A percentile compares a stretch with the other conserved stretches of the same genome.
These are phyloP conservation scores for Trichoderma sp. DNA, from an alignment of 2,329 filamentous ascomycete species.

Conservation along the genomic window DNA sequence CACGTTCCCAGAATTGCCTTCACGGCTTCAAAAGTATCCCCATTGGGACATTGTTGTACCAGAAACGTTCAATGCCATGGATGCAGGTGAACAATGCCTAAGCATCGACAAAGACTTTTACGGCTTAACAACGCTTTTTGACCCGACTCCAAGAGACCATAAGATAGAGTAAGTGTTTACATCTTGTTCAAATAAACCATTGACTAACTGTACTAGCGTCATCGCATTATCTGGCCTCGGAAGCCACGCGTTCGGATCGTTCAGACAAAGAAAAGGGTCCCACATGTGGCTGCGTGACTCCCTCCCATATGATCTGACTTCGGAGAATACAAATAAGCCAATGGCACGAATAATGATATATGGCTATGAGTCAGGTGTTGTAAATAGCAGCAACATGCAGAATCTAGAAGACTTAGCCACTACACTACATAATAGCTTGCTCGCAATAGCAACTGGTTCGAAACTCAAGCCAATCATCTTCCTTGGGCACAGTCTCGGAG, in stretches of 20 bases:
- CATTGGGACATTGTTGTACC: neutral
- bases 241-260: slow-evolving; percentile 37
- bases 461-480: slow-evolving; percentile 23
- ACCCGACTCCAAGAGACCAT: neutral
- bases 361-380: slow-evolving; percentile 32
- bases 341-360: slow-evolving; percentile 33
- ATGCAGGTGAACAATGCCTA: neutral
- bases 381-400: slow-evolving; percentile 28
- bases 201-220: slow-evolving; percentile 11
- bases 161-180: slow-evolving; percentile 18
- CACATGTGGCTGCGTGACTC: slow-evolving; percentile 38
- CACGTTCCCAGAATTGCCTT: neutral
- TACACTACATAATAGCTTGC: neutral
- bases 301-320: slow-evolving; percentile 30
- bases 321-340: neutral
- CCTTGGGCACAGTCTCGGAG: slow-evolving; percentile 16
- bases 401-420: slow-evolving; percentile 18
- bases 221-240: slow-evolving; percentile 31
- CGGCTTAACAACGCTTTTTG: slow-evolving; percentile 22
- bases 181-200: neutral
- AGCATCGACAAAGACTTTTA: slow-evolving; percentile 11
- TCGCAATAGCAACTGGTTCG: neutral
- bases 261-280: slow-evolving; percentile 32
- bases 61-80: neutral
- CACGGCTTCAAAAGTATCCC: neutral